These are phyloP conservation scores for Papiliotrema flavescens DNA, from an alignment of 1,284 basidiomycete genomes.

Conservation along the genomic window DNA sequence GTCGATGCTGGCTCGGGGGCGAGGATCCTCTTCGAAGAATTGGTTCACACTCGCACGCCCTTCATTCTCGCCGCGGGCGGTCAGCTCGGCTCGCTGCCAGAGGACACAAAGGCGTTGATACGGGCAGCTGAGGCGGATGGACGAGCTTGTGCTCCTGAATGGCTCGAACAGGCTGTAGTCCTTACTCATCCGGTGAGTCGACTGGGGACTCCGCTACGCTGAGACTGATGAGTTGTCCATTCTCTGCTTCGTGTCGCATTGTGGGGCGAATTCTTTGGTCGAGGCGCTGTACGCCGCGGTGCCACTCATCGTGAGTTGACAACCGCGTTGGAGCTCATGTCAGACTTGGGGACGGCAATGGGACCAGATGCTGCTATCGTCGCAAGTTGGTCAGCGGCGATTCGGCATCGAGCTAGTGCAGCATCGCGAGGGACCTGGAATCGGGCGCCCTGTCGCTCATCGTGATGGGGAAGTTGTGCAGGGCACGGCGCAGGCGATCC, in stretches of 20 bases:
- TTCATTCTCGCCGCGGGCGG: slow-evolving; percentile 14
- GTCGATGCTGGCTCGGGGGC: slow-evolving; percentile 8
- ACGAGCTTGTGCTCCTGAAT: slow-evolving; percentile 10
- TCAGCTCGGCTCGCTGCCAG: slow-evolving; percentile 8
- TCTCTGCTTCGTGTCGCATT: slow-evolving; percentile 13
- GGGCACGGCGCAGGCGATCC: slow-evolving; percentile 5
- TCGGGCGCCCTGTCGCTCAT: slow-evolving; percentile 8
- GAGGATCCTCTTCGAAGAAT: slow-evolving; percentile 4
- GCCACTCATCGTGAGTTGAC: slow-evolving; percentile 15
- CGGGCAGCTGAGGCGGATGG: slow-evolving; percentile 4
- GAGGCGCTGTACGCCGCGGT: slow-evolving; percentile 11
- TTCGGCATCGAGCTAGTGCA: slow-evolving; percentile 19
- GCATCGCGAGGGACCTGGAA: slow-evolving; percentile 9
- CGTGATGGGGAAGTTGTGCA: slow-evolving; percentile 3
- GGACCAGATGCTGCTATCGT: slow-evolving; percentile 9
- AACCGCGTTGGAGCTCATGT: too few species aligned
- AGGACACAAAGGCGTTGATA: slow-evolving; percentile 5
- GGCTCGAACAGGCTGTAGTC: slow-evolving; percentile 12
- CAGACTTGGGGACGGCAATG: slow-evolving; percentile 9
- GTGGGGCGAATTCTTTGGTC: slow-evolving; percentile 13
- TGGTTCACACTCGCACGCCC: slow-evolving; percentile 5
- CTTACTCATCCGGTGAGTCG: slow-evolving; percentile 7
- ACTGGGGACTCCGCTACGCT: too few species aligned
- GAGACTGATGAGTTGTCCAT: slow-evolving; percentile 1
- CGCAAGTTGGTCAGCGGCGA: slow-evolving; percentile 1